A percentile compares a stretch with the other conserved stretches of the same genome.
Conservation (phyloP, 192 early-diverging fungal species). For the Pilobolus umbonatus region DNA sequence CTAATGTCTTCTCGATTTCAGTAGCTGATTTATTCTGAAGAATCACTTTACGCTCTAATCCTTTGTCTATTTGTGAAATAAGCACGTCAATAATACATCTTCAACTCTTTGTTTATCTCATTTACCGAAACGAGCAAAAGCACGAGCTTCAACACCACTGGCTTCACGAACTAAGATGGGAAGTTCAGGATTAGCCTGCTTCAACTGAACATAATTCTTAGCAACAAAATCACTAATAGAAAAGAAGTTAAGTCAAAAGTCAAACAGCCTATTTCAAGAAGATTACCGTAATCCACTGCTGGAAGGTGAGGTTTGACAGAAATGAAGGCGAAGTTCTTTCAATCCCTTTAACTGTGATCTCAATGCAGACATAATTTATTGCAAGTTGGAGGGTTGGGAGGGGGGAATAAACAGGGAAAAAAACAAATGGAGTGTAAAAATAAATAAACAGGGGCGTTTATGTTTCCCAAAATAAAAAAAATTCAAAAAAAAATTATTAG, state of each 20-base stretch:
- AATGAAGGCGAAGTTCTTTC: slow-evolving; percentile 88
- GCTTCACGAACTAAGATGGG: slow-evolving; percentile 92
- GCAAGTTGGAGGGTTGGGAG: neutral
- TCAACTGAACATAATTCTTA: slow-evolving; percentile 75
- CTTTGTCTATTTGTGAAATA: slow-evolving; percentile 72
- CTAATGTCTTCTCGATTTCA: slow-evolving; percentile 70
- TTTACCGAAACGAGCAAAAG: slow-evolving; percentile 89
- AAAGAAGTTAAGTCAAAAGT: slow-evolving; percentile 3
- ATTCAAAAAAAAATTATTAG: too few relatives aligned
- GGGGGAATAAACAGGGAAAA: slow-evolving; percentile 3
- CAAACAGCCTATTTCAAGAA: neutral
- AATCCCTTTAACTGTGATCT: slow-evolving; percentile 55
- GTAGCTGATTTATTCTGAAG: slow-evolving; percentile 69
- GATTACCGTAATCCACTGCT: slow-evolving; percentile 78
- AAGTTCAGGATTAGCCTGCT: slow-evolving; percentile 80
- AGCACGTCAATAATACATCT: too few relatives aligned
- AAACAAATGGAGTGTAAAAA: neutral
- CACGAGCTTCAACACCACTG: slow-evolving; percentile 72
- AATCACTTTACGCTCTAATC: slow-evolving; percentile 72
- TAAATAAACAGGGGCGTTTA: neutral
- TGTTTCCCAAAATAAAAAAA: neutral
- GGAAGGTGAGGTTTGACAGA: slow-evolving; percentile 72
- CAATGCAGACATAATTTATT: slow-evolving; percentile 26
- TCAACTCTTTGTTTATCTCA: too few relatives aligned
- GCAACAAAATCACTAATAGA: slow-evolving; percentile 75